Base-by-base conservation (phyloP, 768 basidiomycete genomes). In the Termitomyces sp. region DNA sequence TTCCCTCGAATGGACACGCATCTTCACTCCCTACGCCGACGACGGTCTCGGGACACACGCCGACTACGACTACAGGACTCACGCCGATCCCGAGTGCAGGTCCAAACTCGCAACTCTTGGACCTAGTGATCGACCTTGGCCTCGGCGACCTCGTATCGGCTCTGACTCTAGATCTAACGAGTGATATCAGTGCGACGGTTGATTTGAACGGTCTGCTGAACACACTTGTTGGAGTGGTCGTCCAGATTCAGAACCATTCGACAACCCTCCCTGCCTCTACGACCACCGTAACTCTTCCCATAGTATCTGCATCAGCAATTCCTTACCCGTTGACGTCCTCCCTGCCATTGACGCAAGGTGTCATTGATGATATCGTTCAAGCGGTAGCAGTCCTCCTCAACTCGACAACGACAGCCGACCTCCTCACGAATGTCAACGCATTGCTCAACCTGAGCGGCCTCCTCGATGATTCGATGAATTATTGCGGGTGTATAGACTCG, bases 361-460 rank as follows among this genome's bases (percentile, higher is more conserved):
- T 58, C 8, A 39, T 68, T 36, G 14, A 54, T n/a, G 37, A 58
- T 18, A n/a, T 67, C 42, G 26, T 65, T 22, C 53, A 63, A 22
- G 54, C 58, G 18, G 59, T 60, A 14, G 53, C 12, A 18, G 43
- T 32, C 53, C 59, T 67, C 33, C 36, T 68, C 26, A 50, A 60
- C 7, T 59, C 65, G 40, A 37, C 27, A 6, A 54, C 59, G 12
- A 40, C 49, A 26, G 49, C 33, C 13, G 58, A 59, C 12, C 27
- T 65, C 44, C 26, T 63, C n/a, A 34, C 40, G 13, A 61, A 40
- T 34, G 45, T 61, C 36, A 53, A 62, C n/a, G 30, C 18, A 8
- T 37, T 64, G 2, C 57, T 64, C 55, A 20, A 57, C 18, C 5
- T 61, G 13, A 57, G 37, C 36, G 22, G 13, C 22, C 22, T 36